Evolutionary conservation across 2,329 filamentous ascomycete genomes (phyloP).

Genomic region (Phialophora tarda): DNA sequence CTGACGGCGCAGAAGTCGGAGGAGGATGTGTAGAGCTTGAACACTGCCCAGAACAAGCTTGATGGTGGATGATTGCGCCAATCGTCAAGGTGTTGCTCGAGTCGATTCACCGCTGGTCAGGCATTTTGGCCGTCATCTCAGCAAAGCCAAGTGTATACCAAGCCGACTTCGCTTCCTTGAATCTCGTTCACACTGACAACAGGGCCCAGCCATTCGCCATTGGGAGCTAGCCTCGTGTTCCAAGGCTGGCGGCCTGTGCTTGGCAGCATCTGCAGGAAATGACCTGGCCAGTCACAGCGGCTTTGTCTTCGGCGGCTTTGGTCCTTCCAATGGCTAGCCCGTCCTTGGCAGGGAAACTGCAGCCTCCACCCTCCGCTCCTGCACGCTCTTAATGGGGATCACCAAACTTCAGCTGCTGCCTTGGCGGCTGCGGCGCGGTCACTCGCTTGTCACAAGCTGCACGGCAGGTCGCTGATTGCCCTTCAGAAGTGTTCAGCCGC

Average conservation of each 20-base stretch:
- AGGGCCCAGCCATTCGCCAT: conserved; percentile 10
- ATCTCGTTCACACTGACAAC: conserved; percentile 2
- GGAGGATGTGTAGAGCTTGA: neutral
- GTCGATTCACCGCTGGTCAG: neutral
- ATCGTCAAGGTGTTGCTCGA: neutral
- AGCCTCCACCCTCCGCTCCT: conserved; percentile 25
- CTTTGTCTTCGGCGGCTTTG: conserved; percentile 1
- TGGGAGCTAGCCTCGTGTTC: conserved; percentile 2
- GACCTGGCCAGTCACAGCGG: conserved; percentile 12
- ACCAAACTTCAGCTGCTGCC: conserved; percentile 13
- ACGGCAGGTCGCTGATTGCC: conserved; percentile 3
- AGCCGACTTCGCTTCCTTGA: conserved; percentile 13
- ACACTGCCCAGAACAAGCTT: neutral
- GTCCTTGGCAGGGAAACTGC: conserved; percentile 16
- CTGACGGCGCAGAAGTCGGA: neutral
- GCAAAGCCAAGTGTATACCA: conserved; percentile 18
- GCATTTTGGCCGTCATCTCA: neutral
- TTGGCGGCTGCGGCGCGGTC: conserved; percentile 12
- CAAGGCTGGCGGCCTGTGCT: conserved; percentile 13
- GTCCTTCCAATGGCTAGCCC: conserved; percentile 15
- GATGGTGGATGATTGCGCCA: neutral
- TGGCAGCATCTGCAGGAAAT: conserved; percentile 16
- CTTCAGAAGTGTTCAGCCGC: neutral
- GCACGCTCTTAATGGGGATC: conserved; percentile 4
- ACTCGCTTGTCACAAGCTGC: conserved; percentile 1